Conservation (phyloP, 2,329 filamentous ascomycete species). For the Xylaria sp. region DNA sequence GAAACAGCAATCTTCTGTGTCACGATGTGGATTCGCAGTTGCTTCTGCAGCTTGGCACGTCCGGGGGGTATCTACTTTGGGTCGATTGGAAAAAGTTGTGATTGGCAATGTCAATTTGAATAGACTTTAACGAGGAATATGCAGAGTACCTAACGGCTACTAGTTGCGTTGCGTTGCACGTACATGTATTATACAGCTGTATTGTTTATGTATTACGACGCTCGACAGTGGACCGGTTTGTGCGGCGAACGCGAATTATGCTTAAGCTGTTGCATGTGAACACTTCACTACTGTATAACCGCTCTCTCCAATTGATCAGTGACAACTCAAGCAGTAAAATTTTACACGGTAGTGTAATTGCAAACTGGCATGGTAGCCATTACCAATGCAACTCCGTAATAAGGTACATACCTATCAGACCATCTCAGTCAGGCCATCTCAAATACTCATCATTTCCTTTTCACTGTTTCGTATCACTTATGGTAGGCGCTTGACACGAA, state of each 20-base stretch:
- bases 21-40: slow-evolving; percentile 7
- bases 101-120: slow-evolving; percentile 22
- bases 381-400: slow-evolving; percentile 16
- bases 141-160: slow-evolving; percentile 9
- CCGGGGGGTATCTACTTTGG: slow-evolving; percentile 21
- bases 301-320: not conserved
- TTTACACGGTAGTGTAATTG: not conserved
- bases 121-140: not conserved
- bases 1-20: slow-evolving; percentile 5
- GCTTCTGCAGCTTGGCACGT: slow-evolving; percentile 21
- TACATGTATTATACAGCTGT: not conserved
- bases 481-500: not conserved
- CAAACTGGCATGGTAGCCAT: slow-evolving; percentile 10
- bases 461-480: not conserved
- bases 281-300: not conserved
- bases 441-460: slow-evolving; percentile 3
- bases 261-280: slow-evolving; percentile 3
- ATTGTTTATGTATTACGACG: slow-evolving; percentile 1
- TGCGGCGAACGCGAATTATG: slow-evolving; percentile 15
- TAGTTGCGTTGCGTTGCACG: slow-evolving; percentile 9
- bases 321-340: slow-evolving; percentile 17
- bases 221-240: not conserved
- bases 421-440: slow-evolving; percentile 19
- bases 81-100: not conserved
- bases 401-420: slow-evolving; percentile 6